Conservation (phyloP, 2,329 filamentous ascomycete species). For the Ceratocystis papillata region DNA sequence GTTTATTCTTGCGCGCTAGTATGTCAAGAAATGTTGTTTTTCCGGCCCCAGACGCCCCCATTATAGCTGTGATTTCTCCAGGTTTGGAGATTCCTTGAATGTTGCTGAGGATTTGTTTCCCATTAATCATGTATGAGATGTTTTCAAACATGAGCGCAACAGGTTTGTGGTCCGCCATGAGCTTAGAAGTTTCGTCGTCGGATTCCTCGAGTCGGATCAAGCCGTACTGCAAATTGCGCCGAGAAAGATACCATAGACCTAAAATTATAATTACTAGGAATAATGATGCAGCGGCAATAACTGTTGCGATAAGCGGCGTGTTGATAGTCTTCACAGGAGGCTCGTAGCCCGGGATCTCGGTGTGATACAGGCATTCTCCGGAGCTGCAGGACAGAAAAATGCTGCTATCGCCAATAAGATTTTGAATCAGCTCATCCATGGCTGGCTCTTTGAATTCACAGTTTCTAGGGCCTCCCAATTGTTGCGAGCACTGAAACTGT, state of each 20-base stretch:
- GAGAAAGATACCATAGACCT: constrained; percentile 75
- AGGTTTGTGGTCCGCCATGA: constrained; percentile 85
- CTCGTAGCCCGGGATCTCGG: constrained; percentile 83
- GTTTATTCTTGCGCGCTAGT: constrained; percentile 91
- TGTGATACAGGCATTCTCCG: constrained; percentile 87
- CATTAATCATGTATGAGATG: constrained; percentile 75
- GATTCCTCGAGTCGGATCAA: constrained; percentile 78
- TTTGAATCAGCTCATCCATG: constrained; percentile 82
- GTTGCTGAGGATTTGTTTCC: constrained; percentile 69
- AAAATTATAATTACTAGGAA: constrained; percentile 84
- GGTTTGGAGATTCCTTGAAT: constrained; percentile 83
- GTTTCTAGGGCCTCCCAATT: constrained; percentile 50
- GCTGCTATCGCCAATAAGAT: constrained; percentile 81
- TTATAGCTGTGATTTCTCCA: constrained; percentile 93
- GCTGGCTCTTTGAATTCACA: constrained; percentile 84
- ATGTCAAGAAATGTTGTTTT: constrained; percentile 98
- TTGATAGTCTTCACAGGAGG: constrained; percentile 90
- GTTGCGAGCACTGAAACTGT: constrained; percentile 61
- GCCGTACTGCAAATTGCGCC: constrained; percentile 58
- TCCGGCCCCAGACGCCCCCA: constrained; percentile 94
- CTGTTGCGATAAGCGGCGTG: constrained; percentile 84
- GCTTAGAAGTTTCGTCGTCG: constrained; percentile 73
- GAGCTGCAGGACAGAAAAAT: constrained; percentile 73
- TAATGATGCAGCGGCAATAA: constrained; percentile 75
- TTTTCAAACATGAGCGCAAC: constrained; percentile 81